Base-by-base conservation (phyloP, 2,329 filamentous ascomycete genomes). In the Trichoderma oligosporum region DNA sequence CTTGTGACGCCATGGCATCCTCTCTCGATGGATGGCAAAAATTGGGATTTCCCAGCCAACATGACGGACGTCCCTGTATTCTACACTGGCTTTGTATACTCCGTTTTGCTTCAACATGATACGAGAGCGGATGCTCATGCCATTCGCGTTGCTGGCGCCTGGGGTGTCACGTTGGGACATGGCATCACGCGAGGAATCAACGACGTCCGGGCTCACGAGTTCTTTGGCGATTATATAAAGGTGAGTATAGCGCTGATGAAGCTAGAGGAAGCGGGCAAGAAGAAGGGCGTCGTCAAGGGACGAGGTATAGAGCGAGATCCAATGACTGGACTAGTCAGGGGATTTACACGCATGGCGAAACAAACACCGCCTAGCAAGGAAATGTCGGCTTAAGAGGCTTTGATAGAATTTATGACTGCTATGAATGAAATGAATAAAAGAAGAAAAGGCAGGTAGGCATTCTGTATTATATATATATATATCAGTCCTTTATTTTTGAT, bases 1-100 rank as follows among this genome's bases (percentile, higher is more conserved):
- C 65, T 79, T 6, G 76, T 85, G 25, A 86, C 83, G 22, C 78
- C 79, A 0, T 86, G 81, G 80, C 84, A 86, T 64, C 83, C 83
- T 1, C 67, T 86, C 2, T 74, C 70, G 0, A 46, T 65, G 1
- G 68, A 74, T 18, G 68, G 64, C 14, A 65, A 68, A 41, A 62
- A 53, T 3, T 84, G 80, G 80, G 61, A 58, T 0, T 83, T 82
- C 61, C 81, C 81, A 0, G 72, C 66, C 0, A 60, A 75, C 0
- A 62, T 76, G 1, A 66, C 72, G 0, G 62, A 67, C 0, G 51
- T 63, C 1, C 60, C 61, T 6, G 68, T 75, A 0, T 63, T 68
- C 3, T 83, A 82, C 51, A 78, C 77, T 0, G 82, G 82, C 0
- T 66, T 66, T 2, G 72, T 86, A 5, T 86, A 83, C 69, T 85